Evolutionary conservation across 306 rosid species (phyloP).

Genomic region (Trifolium subterraneum): DNA sequence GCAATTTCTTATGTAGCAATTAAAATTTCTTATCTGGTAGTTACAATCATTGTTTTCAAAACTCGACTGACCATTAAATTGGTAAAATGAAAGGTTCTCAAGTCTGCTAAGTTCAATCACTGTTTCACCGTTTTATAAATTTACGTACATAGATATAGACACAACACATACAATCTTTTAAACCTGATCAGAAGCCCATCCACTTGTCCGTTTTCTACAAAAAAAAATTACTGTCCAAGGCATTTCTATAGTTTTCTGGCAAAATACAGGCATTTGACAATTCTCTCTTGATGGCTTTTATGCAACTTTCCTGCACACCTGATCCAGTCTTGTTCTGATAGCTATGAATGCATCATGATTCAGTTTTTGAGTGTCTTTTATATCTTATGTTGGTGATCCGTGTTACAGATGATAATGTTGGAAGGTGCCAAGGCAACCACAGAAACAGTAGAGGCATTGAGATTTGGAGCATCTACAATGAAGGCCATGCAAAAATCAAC

Average conservation of each 20-base stretch:
- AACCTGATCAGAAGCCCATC: too few species aligned
- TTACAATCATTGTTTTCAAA: neutral
- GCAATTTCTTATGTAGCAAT: slow-evolving; percentile 19
- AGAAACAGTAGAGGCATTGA: slow-evolving; percentile 93
- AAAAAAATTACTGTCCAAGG: too few species aligned
- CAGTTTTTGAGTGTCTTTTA: slow-evolving; percentile 10
- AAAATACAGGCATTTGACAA: neutral
- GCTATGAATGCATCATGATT: neutral
- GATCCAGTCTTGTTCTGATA: neutral
- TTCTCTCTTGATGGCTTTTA: neutral
- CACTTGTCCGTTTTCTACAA: too few species aligned
- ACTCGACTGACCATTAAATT: too few species aligned
- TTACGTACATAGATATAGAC: neutral
- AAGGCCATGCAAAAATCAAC: slow-evolving; percentile 96
- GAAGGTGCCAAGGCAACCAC: slow-evolving; percentile 99
- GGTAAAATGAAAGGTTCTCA: neutral
- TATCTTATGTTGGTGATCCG: slow-evolving; percentile 28
- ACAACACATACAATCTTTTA: neutral
- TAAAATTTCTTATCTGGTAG: neutral
- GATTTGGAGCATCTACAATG: slow-evolving; percentile 95
- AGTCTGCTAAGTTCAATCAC: neutral
- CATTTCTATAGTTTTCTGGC: slow-evolving; percentile 2
- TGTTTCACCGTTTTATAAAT: neutral
- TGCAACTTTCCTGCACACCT: neutral
- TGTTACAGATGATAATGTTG: slow-evolving; percentile 87